Evolutionary conservation across 2,329 filamentous ascomycete genomes (phyloP).

Genomic region (Macrophomina phaseolina): DNA sequence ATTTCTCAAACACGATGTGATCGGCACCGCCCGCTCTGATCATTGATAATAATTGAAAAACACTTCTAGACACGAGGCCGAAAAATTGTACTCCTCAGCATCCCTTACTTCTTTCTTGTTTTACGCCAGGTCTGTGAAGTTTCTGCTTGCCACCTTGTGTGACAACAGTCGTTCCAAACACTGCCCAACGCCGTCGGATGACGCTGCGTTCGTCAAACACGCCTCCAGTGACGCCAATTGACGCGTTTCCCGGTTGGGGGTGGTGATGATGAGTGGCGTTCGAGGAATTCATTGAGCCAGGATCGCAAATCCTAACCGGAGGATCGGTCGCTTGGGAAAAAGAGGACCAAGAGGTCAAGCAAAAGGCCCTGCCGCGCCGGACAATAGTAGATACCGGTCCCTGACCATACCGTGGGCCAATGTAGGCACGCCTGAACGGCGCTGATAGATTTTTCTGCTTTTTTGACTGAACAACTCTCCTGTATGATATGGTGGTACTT

Average conservation of each 20-base stretch:
- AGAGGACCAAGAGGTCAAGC: too few species aligned
- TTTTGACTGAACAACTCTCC: too few species aligned
- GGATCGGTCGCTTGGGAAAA: not conserved
- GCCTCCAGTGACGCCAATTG: not conserved
- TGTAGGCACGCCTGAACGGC: too few species aligned
- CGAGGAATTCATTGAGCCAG: too few species aligned
- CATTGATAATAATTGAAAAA: constrained; percentile 13
- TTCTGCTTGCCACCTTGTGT: constrained; percentile 8
- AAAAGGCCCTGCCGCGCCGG: too few species aligned
- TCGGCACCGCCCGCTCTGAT: not conserved
- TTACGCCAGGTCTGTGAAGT: not conserved
- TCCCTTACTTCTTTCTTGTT: constrained; percentile 1
- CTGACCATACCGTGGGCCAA: too few species aligned
- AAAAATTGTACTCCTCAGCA: not conserved
- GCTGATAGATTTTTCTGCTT: too few species aligned
- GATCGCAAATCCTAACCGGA: too few species aligned
- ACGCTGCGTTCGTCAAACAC: constrained; percentile 2
- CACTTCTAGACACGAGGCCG: not conserved
- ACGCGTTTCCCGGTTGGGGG: not conserved
- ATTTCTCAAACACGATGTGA: not conserved
- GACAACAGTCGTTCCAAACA: not conserved
- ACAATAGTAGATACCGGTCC: too few species aligned
- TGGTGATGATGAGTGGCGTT: too few species aligned
- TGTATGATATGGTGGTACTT: too few species aligned
- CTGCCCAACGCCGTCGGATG: not conserved